Conservation (phyloP, 2,329 filamentous ascomycete genomes). For the Onygenales sp. region DNA sequence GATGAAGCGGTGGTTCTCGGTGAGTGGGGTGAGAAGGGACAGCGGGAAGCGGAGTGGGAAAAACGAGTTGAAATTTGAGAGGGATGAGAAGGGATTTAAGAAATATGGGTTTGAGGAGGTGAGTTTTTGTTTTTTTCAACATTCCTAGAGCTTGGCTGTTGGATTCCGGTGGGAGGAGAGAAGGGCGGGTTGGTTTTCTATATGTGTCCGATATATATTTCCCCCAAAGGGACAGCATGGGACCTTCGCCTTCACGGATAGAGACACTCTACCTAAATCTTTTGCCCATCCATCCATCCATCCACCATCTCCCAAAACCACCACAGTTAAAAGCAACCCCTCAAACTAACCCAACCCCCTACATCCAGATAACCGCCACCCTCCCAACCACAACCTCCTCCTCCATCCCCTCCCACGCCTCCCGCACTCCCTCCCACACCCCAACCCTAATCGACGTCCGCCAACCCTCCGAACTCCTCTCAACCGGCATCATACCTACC, state of each 20-base stretch:
- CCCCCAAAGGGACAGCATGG: no score
- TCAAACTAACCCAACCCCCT: not conserved
- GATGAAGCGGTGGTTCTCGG: not conserved
- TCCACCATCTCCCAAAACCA: not conserved
- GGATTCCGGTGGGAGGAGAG: no score
- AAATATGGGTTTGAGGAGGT: slow-evolving; percentile 13
- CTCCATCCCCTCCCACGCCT: slow-evolving; percentile 24
- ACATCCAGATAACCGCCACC: slow-evolving; percentile 25
- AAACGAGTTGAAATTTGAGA: no score
- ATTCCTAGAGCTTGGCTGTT: no score
- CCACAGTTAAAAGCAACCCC: not conserved
- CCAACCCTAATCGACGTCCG: slow-evolving; percentile 38
- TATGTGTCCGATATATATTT: no score
- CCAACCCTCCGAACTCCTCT: slow-evolving; percentile 36
- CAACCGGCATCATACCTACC: slow-evolving; percentile 57
- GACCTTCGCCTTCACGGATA: no score
- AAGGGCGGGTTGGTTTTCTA: no score
- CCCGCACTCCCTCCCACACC: slow-evolving; percentile 17
- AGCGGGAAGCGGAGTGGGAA: not conserved
- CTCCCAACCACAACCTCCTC: slow-evolving; percentile 21
- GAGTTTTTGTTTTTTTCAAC: not conserved
- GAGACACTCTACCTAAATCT: no score
- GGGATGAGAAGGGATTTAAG: slow-evolving; percentile 4
- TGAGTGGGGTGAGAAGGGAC: not conserved
- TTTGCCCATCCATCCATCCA: not conserved